Evolutionary conservation across 257 asterid species (phyloP).

Genomic region (Catharanthus roseus): DNA sequence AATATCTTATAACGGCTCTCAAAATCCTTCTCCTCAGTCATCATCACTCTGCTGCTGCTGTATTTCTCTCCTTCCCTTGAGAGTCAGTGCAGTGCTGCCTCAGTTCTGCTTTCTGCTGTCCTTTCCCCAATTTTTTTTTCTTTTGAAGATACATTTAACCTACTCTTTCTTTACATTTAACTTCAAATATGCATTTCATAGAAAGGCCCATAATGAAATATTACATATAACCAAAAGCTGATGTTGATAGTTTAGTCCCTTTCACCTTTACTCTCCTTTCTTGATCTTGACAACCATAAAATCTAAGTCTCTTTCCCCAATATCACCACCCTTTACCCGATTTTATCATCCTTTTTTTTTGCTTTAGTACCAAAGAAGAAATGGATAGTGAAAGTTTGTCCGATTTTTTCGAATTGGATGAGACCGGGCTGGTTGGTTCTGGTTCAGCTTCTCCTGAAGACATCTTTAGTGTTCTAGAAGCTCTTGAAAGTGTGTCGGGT

Average conservation of each 20-base stretch:
- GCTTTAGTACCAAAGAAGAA: no score
- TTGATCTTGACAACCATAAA: conserved; percentile 21
- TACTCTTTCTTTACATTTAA: not conserved
- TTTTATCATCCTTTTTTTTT: no score
- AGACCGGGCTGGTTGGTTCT: conserved; percentile 9
- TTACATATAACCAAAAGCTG: conserved; percentile 31
- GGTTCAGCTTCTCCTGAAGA: conserved; percentile 44
- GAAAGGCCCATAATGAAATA: conserved; percentile 8
- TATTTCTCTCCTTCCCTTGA: not conserved
- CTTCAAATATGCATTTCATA: conserved; percentile 6
- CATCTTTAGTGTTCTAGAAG: conserved; percentile 66
- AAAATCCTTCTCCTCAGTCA: not conserved
- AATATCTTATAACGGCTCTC: conserved; percentile 4
- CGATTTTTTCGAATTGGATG: conserved; percentile 36
- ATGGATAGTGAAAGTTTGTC: conserved; percentile 46
- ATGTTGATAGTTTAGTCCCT: conserved; percentile 59
- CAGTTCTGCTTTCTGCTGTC: not conserved
- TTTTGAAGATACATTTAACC: conserved; percentile 1
- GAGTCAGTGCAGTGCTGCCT: conserved; percentile 8
- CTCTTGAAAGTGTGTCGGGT: conserved; percentile 39
- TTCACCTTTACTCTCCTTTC: conserved; percentile 23
- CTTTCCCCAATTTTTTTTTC: conserved; percentile 1
- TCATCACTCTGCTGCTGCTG: no score
- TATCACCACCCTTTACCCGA: no score
- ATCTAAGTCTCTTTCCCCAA: no score